Percentiles rank a stretch among this genome's conserved stretches.
These are phyloP conservation scores for Cercospora brassicicola DNA, from an alignment of 2,329 filamentous ascomycete genomes.

Conservation along the genomic window DNA sequence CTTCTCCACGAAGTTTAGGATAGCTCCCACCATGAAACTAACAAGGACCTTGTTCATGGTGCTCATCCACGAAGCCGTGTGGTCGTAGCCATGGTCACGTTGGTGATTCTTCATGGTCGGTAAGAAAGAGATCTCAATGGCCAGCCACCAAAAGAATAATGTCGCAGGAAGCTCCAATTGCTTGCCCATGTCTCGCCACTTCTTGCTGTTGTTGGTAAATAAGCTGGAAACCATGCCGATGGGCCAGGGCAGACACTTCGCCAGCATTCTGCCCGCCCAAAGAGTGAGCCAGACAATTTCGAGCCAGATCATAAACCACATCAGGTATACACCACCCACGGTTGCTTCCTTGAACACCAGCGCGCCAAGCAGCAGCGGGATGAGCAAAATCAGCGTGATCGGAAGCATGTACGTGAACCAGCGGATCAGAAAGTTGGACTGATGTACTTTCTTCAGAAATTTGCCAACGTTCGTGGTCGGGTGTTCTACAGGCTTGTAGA, in stretches of 20 bases:
- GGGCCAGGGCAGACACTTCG: conserved; percentile 63
- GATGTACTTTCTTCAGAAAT: conserved; percentile 64
- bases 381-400: conserved; percentile 62
- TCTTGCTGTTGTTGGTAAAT: conserved; percentile 84
- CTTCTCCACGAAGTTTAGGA: conserved; percentile 85
- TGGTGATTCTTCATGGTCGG: conserved; percentile 74
- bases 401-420: conserved; percentile 73
- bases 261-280: conserved; percentile 70
- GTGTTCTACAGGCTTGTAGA: conserved; percentile 65
- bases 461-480: conserved; percentile 62
- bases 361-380: conserved; percentile 66
- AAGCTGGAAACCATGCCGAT: conserved; percentile 67
- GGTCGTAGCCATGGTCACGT: conserved; percentile 51
- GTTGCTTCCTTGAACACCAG: conserved; percentile 56
- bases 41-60: conserved; percentile 84
- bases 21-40: conserved; percentile 73
- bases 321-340: conserved; percentile 71
- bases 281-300: conserved; percentile 90
- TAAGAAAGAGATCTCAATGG: conserved; percentile 79
- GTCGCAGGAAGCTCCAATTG: conserved; percentile 82
- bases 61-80: conserved; percentile 66
- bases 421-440: conserved; percentile 65
- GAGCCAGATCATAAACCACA: conserved; percentile 95
- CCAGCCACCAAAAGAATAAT: conserved; percentile 88
- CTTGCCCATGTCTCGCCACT: conserved; percentile 86